Evolutionary conservation across 2,329 filamentous ascomycete species (phyloP).

Genomic region (Ustulina deusta): DNA sequence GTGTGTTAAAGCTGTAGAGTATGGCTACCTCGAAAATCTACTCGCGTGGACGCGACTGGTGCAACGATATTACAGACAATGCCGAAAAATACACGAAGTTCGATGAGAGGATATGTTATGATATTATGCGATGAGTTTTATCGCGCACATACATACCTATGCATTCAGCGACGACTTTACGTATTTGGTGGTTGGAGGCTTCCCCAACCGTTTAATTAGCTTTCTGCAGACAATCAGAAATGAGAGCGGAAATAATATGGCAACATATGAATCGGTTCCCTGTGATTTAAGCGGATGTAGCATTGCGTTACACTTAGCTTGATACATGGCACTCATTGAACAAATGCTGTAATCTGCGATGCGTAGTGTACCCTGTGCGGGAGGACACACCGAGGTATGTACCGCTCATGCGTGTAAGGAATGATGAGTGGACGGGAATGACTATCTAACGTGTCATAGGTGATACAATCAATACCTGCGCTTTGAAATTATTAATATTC

Average conservation of each 20-base stretch:
- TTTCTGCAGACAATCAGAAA: slow-evolving; percentile 1
- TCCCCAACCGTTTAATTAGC: neutral
- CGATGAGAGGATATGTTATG: neutral
- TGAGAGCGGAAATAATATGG: neutral
- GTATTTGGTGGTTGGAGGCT: neutral
- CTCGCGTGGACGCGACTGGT: slow-evolving; percentile 1
- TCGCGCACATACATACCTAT: neutral
- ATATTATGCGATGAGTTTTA: slow-evolving; percentile 7
- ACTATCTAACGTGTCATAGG: neutral
- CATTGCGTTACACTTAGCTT: neutral
- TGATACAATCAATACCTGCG: neutral
- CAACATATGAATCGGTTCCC: neutral
- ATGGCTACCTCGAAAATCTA: slow-evolving; percentile 18
- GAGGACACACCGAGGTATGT: neutral
- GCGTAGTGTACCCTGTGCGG: no score
- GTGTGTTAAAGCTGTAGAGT: slow-evolving; percentile 27
- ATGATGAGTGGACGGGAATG: neutral
- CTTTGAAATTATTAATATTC: neutral
- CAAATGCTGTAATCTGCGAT: neutral
- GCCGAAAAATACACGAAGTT: slow-evolving; percentile 8
- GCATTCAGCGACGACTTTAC: neutral
- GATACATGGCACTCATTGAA: neutral
- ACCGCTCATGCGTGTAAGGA: neutral
- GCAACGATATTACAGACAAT: slow-evolving; percentile 7
- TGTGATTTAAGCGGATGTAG: neutral